A percentile compares a stretch with the other conserved stretches of the same genome.
Evolutionary conservation across 2,329 filamentous ascomycete species (phyloP).

Genomic region (Orbilia oligospora): DNA sequence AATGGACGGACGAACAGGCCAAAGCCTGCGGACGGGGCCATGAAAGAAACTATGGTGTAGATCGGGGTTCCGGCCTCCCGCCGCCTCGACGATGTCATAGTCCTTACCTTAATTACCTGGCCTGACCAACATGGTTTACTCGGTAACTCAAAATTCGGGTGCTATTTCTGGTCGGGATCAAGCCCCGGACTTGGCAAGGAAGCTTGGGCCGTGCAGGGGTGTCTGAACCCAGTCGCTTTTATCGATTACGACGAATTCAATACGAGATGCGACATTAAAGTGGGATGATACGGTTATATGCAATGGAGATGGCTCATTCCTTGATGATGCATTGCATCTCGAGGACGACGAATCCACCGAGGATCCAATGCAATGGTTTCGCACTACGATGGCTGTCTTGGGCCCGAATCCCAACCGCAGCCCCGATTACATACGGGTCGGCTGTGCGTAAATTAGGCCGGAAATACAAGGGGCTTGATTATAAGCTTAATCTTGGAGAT

Average conservation of each 20-base stretch:
- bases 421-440: too few species aligned
- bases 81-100: slow-evolving; percentile 23
- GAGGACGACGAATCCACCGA: background rate
- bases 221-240: slow-evolving; percentile 7
- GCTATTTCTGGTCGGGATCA: slow-evolving; percentile 27
- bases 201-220: slow-evolving; percentile 14
- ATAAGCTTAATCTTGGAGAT: slow-evolving; percentile 10
- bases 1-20: background rate
- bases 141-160: slow-evolving; percentile 15
- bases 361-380: slow-evolving; percentile 9
- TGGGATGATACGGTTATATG: background rate
- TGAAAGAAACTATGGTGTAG: slow-evolving; percentile 2
- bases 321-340: background rate
- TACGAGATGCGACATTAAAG: slow-evolving; percentile 8
- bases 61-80: slow-evolving; percentile 22
- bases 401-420: background rate
- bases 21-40: background rate
- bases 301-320: background rate
- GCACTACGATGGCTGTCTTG: background rate
- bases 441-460: background rate
- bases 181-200: slow-evolving; percentile 24
- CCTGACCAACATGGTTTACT: slow-evolving; percentile 26
- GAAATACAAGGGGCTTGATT: background rate
- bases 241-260: slow-evolving; percentile 14
- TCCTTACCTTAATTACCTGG: slow-evolving; percentile 14